These are phyloP conservation scores for Fusarium kyushuense DNA, from an alignment of 2,329 filamentous ascomycete species.

Conservation along the genomic window DNA sequence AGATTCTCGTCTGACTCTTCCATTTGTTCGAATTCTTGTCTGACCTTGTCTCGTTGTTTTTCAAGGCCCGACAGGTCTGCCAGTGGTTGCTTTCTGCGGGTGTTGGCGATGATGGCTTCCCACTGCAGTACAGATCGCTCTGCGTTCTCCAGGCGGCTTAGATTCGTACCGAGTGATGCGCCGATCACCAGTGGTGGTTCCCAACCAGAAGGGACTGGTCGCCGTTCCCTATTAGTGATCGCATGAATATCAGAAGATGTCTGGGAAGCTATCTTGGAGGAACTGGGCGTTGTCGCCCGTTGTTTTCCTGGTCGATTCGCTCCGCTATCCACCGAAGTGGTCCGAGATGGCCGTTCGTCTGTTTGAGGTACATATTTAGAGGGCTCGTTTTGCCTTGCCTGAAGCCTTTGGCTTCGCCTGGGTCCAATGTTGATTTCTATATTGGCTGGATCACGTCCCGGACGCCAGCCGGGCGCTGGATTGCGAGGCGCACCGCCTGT, in stretches of 20 bases:
- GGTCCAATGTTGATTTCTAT: conserved; percentile 36
- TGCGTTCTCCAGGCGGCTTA: conserved; percentile 43
- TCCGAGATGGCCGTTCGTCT: background rate
- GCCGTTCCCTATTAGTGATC: background rate
- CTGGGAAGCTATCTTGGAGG: background rate
- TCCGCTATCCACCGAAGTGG: background rate
- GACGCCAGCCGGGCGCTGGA: conserved; percentile 25
- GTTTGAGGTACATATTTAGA: background rate
- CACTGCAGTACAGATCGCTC: conserved; percentile 43
- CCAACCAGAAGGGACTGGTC: conserved; percentile 34
- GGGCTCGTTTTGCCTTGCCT: background rate
- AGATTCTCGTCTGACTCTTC: conserved; percentile 43
- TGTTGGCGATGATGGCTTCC: conserved; percentile 43
- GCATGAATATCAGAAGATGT: background rate
- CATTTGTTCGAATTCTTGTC: conserved; percentile 28
- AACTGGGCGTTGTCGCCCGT: background rate
- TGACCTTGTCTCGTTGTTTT: conserved; percentile 27
- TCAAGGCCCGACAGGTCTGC: conserved; percentile 43
- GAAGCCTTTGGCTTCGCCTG: conserved; percentile 16
- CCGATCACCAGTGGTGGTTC: conserved; percentile 44
- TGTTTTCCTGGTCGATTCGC: background rate
- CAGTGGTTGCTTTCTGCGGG: conserved; percentile 32
- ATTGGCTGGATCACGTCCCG: conserved; percentile 37
- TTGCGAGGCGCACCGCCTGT: background rate
- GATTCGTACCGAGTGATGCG: conserved; percentile 39